phyloP scores from a whole-genome alignment of 2,329 filamentous ascomycete species.

The Cladosporium velox region DNA sequence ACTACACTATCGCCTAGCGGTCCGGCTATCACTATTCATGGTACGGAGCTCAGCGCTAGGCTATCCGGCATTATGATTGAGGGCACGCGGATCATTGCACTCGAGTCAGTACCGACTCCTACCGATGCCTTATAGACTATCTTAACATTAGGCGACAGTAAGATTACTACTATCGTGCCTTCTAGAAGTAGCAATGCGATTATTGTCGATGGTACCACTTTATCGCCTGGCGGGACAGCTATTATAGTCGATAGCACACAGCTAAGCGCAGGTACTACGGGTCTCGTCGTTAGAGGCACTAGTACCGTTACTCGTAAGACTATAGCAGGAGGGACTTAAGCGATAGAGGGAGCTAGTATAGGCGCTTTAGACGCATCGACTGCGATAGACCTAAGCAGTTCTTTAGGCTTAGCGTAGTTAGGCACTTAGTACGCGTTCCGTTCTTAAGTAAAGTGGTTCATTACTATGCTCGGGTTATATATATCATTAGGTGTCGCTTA shows the following conservation, averaged over 20 bases:
- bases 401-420: too few species aligned
- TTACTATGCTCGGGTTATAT: too few species aligned
- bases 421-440: too few species aligned
- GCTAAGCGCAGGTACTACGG: neutral
- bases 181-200: neutral
- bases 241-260: neutral
- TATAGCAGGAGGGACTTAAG: too few species aligned
- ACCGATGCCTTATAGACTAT: neutral
- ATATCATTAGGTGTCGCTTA: too few species aligned
- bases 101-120: neutral
- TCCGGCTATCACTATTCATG: too few species aligned
- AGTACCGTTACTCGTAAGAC: neutral
- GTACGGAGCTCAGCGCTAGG: too few species aligned
- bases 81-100: neutral
- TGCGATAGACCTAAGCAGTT: too few species aligned
- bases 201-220: neutral
- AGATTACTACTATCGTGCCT: neutral
- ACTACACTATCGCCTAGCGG: too few species aligned
- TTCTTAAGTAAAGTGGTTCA: too few species aligned
- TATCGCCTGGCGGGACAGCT: neutral
- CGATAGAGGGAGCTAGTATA: too few species aligned
- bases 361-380: too few species aligned
- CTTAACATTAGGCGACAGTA: neutral
- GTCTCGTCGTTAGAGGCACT: neutral
- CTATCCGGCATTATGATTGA: neutral